These are phyloP conservation scores for Xylariales sp. DNA, from an alignment of 2,329 filamentous ascomycete species.

Conservation along the genomic window DNA sequence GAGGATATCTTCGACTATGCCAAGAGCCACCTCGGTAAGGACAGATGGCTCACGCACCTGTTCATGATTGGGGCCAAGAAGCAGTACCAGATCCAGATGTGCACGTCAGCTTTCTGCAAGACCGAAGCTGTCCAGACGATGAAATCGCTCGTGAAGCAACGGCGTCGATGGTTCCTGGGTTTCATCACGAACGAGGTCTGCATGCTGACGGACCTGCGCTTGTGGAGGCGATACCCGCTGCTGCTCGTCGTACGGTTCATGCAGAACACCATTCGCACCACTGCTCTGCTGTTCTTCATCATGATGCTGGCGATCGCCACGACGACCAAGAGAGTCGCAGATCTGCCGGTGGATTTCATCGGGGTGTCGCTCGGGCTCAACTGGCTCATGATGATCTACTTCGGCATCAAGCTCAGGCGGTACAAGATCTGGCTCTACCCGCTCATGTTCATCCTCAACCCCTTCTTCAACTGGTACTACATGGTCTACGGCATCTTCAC, in stretches of 20 bases:
- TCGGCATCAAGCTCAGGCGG: constrained; percentile 77
- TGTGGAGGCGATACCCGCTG: constrained; percentile 89
- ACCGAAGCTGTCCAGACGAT: constrained; percentile 94
- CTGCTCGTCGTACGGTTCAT: constrained; percentile 84
- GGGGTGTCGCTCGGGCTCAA: constrained; percentile 88
- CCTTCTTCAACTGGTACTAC: constrained; percentile 97
- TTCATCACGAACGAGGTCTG: constrained; percentile 98
- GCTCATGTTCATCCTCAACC: constrained; percentile 91
- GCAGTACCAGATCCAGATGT: constrained; percentile 95
- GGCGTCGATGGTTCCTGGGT: constrained; percentile 91
- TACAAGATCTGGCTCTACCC: constrained; percentile 96
- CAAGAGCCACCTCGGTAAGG: constrained; percentile 92
- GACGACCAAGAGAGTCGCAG: constrained; percentile 71
- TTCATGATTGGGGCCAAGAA: constrained; percentile 98
- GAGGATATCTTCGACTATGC: constrained; percentile 96
- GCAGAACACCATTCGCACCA: constrained; percentile 95
- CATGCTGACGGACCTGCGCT: constrained; percentile 90
- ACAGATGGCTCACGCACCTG: constrained; percentile 93
- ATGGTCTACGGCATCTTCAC: constrained; percentile 98
- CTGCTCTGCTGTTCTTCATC: constrained; percentile 89
- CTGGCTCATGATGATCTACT: constrained; percentile 95
- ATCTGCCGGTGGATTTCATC: constrained; percentile 90
- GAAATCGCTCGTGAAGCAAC: constrained; percentile 82
- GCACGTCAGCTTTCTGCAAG: constrained; percentile 96
- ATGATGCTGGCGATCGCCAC: constrained; percentile 83